A percentile compares a stretch with the other conserved stretches of the same genome.
These are phyloP conservation scores for Fistulifera pelliculosa DNA, from an alignment of 108 stramenopile species.

Conservation along the genomic window DNA sequence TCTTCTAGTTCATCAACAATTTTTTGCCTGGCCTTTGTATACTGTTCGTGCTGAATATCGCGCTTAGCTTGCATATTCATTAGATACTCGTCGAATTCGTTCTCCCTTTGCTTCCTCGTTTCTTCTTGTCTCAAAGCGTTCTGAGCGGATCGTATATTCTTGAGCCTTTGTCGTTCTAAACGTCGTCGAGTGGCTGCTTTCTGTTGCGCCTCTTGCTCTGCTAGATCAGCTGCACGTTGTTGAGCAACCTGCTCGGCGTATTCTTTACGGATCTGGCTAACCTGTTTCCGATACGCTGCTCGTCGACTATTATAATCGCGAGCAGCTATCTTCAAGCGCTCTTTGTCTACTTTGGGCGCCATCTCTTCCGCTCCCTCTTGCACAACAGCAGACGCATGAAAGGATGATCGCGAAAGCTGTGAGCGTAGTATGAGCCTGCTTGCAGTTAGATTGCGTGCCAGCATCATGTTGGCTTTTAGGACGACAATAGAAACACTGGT, in stretches of 20 bases:
- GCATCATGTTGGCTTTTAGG: no score
- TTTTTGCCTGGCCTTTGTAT: constrained; percentile 41
- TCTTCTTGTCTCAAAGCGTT: constrained; percentile 48
- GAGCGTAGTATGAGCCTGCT: no score
- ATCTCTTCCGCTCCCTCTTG: no score
- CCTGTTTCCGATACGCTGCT: constrained; percentile 52
- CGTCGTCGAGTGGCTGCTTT: constrained; percentile 27
- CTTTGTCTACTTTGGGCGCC: no score
- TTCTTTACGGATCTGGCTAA: constrained; percentile 51
- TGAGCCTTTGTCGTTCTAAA: constrained; percentile 64
- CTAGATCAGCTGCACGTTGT: constrained; percentile 45
- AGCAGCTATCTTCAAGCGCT: constrained; percentile 5
- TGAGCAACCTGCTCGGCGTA: constrained; percentile 51
- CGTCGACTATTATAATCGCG: constrained; percentile 46
- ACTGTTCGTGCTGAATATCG: constrained; percentile 36
- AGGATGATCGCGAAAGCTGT: no score
- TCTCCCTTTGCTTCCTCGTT: constrained; percentile 25
- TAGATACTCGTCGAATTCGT: constrained; percentile 58
- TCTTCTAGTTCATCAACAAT: constrained; percentile 71
- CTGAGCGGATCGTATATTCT: constrained; percentile 48
- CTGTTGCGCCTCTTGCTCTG: constrained; percentile 24
- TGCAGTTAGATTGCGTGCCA: no score
- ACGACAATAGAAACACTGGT: no score
- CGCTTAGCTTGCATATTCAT: constrained; percentile 41
- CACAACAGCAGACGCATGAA: no score